Conservation (phyloP, 371 early-diverging fungal genomes). For the Catenaria anguillulae region DNA sequence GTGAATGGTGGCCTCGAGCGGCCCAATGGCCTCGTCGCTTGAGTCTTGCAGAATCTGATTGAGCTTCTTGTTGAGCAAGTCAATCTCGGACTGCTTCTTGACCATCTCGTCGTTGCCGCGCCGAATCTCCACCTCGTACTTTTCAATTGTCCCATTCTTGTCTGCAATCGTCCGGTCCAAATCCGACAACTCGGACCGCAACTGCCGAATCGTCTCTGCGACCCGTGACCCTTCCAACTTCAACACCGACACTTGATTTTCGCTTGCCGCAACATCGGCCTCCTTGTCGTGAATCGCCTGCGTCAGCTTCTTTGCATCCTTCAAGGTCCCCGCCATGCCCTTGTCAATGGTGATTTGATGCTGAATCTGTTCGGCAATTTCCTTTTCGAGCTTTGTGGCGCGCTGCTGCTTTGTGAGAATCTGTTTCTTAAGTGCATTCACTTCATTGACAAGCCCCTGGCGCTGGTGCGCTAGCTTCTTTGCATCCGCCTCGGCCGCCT, state of each 20-base stretch:
- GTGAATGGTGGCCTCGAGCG: constrained; percentile 39
- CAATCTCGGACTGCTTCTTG: constrained; percentile 35
- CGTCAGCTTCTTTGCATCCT: constrained; percentile 23
- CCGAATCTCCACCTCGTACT: constrained; percentile 38
- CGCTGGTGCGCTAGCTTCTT: constrained; percentile 23
- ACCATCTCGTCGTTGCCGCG: constrained; percentile 30
- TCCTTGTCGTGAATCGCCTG: constrained; percentile 31
- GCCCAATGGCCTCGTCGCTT: constrained; percentile 31
- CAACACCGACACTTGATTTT: constrained; percentile 28
- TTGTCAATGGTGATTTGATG: constrained; percentile 30
- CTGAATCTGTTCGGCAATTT: constrained; percentile 33
- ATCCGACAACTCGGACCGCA: constrained; percentile 17
- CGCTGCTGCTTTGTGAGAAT: constrained; percentile 9
- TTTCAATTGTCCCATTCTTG: constrained; percentile 28
- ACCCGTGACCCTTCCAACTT: constrained; percentile 23
- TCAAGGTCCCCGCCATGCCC: constrained; percentile 20
- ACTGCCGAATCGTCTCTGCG: constrained; percentile 11
- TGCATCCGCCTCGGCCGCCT: constrained; percentile 29
- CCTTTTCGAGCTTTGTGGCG: constrained; percentile 23
- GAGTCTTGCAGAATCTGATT: constrained; percentile 20
- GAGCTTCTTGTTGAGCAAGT: constrained; percentile 36
- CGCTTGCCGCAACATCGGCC: constrained; percentile 19
- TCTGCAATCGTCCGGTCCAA: constrained; percentile 22
- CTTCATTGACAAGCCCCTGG: constrained; percentile 25
- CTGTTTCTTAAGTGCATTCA: constrained; percentile 25